Conservation (phyloP, 1,284 basidiomycete genomes). For the Marasmius sp. region DNA sequence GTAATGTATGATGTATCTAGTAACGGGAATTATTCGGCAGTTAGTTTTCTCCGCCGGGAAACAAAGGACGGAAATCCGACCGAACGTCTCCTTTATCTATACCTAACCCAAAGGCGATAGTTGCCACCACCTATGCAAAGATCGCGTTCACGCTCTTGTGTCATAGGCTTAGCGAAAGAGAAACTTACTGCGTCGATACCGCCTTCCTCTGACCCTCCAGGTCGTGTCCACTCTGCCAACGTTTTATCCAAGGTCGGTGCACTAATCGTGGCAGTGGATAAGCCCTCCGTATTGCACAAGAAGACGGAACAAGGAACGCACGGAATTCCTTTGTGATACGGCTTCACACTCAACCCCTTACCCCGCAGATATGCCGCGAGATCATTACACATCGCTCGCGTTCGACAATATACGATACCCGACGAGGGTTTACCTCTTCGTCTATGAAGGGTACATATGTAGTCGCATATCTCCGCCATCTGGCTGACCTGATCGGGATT, state of each 20-base stretch:
- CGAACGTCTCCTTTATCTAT: constrained; percentile 85
- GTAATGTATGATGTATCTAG: constrained; percentile 75
- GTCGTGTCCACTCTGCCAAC: constrained; percentile 62
- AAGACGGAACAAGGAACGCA: constrained; percentile 27
- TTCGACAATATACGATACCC: constrained; percentile 82
- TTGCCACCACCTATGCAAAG: constrained; percentile 37
- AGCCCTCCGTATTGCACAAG: neutral
- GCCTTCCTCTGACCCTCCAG: constrained; percentile 45
- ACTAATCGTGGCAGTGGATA: constrained; percentile 29
- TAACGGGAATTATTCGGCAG: neutral
- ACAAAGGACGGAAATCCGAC: constrained; percentile 32
- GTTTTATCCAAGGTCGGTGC: constrained; percentile 55
- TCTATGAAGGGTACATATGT: constrained; percentile 60
- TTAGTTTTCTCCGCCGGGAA: constrained; percentile 20
- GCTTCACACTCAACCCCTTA: constrained; percentile 65
- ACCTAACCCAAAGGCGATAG: constrained; percentile 86
- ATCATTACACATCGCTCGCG: constrained; percentile 64
- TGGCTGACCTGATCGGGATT: constrained; percentile 46
- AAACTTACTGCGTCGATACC: constrained; percentile 60
- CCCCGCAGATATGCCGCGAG: constrained; percentile 60
- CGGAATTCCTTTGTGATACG: constrained; percentile 72
- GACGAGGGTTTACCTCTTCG: constrained; percentile 62
- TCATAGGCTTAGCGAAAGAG: neutral
- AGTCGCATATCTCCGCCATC: constrained; percentile 67
- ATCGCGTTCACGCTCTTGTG: neutral